A percentile compares a stretch with the other conserved stretches of the same genome.
Evolutionary conservation across 768 basidiomycete genomes (phyloP).

Genomic region (Infundibulicybe gibba): DNA sequence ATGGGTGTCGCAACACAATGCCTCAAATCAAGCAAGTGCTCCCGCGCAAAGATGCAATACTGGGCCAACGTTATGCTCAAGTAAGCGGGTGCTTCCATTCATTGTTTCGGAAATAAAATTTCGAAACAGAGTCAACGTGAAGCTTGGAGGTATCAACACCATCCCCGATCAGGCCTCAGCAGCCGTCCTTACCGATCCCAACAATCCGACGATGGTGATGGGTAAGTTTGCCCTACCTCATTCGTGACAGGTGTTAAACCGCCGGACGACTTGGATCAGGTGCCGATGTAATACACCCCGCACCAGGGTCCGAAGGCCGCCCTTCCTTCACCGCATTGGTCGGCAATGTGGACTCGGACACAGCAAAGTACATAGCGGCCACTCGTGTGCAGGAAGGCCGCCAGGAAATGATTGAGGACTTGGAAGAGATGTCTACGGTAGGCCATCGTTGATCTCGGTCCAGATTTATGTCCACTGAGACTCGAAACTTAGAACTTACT

Average conservation of each 20-base stretch:
- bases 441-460: slow-evolving; percentile 1
- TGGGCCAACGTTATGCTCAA: slow-evolving; percentile 81
- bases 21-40: slow-evolving; percentile 61
- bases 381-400: slow-evolving; percentile 56
- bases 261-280: slow-evolving; percentile 28
- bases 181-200: slow-evolving; percentile 54
- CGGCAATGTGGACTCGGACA: slow-evolving; percentile 67
- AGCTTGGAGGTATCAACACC: slow-evolving; percentile 79
- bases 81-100: slow-evolving; percentile 32
- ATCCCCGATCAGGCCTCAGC: slow-evolving; percentile 63
- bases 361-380: slow-evolving; percentile 59
- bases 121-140: slow-evolving; percentile 65
- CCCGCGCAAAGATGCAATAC: slow-evolving; percentile 67
- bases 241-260: no score
- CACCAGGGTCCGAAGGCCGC: slow-evolving; percentile 65
- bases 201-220: slow-evolving; percentile 74
- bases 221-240: slow-evolving; percentile 32
- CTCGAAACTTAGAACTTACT: slow-evolving; percentile 41
- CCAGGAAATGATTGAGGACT: slow-evolving; percentile 67
- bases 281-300: slow-evolving; percentile 78
- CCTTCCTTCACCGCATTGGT: slow-evolving; percentile 80
- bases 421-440: slow-evolving; percentile 62
- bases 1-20: slow-evolving; percentile 82
- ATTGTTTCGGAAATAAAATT: neutral
- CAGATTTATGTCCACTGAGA: neutral